Evolutionary conservation across 225 moss, liverwort and hornwort genomes (phyloP), one percentile per base, ranked within the genome.

Genomic region (Pseudisothecium myosuroides): DNA sequence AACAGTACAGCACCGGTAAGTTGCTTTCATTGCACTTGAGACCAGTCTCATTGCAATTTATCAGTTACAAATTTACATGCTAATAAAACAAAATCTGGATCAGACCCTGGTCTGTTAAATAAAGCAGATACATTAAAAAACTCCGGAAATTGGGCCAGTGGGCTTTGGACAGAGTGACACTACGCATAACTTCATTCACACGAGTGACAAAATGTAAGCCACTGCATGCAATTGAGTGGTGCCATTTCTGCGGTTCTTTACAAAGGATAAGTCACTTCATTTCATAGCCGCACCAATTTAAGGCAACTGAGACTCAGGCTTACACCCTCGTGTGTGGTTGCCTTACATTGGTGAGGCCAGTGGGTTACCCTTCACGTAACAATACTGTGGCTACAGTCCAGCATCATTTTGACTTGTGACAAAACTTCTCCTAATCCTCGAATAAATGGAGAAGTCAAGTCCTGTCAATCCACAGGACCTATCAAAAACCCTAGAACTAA

Each of bases 401-500:
- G 87, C 68, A 89, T 89, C 92, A 89, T 66, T 68, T 90, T 87
- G 75, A 90, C 92, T 92, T 92, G 80, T 83, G 80, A 82, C 90
- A 65, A 31, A 41, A 43, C 83, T 86, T 72, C 86, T 90, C 90
- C 43, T 17, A 88, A 87, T 80, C 75, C 66, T 81, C 17, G 37
- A 43, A 60, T 29, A 32, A 34, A 68, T 49, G 31, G 87, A 88
- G 87, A 43, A 89, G 62, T 47, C n/a, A 47, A 83, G 84, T 87
- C 92, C 90, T 89, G 76, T 87, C 92, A 90, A 92, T 90, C 90
- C 88, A 89, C 90, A 20, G 87, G 84, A 90, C 81, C 69, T 55
- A 82, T 77, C 56, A 47, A 82, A 72, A 84, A 59, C 29, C 63
- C 88, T 90, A 77, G 14, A 82, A 34, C 88, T 77, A 31, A 52